Conservation (phyloP, 208 protist species). For the Acanthamoeba rhysodes region DNA sequence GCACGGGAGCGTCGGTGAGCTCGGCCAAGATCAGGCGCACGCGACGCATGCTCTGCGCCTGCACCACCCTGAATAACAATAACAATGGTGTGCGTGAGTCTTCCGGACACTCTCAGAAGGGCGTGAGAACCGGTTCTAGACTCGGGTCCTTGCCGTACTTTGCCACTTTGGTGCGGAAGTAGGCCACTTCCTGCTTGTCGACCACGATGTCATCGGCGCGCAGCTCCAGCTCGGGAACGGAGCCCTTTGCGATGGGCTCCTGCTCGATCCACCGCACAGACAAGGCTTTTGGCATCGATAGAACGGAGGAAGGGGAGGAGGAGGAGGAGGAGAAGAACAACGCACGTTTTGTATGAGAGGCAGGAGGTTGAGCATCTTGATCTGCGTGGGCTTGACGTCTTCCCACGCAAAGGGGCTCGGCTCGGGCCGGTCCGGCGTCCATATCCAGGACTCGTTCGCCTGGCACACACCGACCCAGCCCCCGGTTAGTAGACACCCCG, state of each 20-base stretch:
- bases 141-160: background rate
- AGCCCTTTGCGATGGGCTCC: background rate
- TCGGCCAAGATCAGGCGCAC: constrained; percentile 12
- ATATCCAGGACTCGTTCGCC: constrained; percentile 13
- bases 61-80: background rate
- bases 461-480: too few relatives aligned
- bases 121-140: background rate
- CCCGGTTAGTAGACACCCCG: too few relatives aligned
- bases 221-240: background rate
- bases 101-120: background rate
- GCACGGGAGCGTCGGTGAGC: constrained; percentile 22
- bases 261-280: background rate
- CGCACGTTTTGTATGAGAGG: background rate
- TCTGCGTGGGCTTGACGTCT: background rate
- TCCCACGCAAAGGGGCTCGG: constrained; percentile 5
- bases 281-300: too few relatives aligned
- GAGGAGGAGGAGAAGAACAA: background rate
- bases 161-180: constrained; percentile 15
- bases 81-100: background rate
- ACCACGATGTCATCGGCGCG: background rate
- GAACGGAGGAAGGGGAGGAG: too few relatives aligned
- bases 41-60: background rate
- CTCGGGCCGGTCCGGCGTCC: background rate
- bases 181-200: constrained; percentile 18
- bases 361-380: constrained; percentile 4